Conservation (phyloP, 2,329 filamentous ascomycete species). For the Cladosporium sp. region DNA sequence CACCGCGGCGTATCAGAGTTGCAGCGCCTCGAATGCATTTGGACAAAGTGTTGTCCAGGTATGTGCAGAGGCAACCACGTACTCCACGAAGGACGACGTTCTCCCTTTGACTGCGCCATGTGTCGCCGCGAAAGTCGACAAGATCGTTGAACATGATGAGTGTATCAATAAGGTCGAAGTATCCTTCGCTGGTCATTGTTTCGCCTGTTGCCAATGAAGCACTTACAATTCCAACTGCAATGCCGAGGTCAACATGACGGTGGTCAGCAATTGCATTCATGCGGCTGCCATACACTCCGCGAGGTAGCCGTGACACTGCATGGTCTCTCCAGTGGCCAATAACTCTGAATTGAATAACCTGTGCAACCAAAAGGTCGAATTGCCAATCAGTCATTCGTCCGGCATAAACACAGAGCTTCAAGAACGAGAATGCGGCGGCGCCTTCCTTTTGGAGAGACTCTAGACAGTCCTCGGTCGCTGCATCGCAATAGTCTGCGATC, state of each 20-base stretch:
- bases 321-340: conserved; percentile 18
- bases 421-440: conserved; percentile 14
- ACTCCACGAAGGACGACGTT: conserved; percentile 14
- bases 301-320: background rate
- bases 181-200: conserved; percentile 2
- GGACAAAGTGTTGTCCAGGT: background rate
- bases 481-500: conserved; percentile 19
- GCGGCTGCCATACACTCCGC: conserved; percentile 12
- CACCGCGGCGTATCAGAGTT: background rate
- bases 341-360: conserved; percentile 11
- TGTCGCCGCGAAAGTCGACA: conserved; percentile 17
- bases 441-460: conserved; percentile 3
- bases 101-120: conserved; percentile 15
- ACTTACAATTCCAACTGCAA: conserved; percentile 5
- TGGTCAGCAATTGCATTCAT: conserved; percentile 11
- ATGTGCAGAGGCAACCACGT: background rate
- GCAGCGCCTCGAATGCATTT: background rate
- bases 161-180: background rate
- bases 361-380: conserved; percentile 12
- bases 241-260: conserved; percentile 14
- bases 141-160: conserved; percentile 14
- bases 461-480: conserved; percentile 5
- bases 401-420: conserved; percentile 16
- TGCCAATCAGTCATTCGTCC: conserved; percentile 15
- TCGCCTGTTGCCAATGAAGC: conserved; percentile 13